phyloP scores from a whole-genome alignment of 2,329 filamentous ascomycete species.

The Pseudogymnoascus sp. region DNA sequence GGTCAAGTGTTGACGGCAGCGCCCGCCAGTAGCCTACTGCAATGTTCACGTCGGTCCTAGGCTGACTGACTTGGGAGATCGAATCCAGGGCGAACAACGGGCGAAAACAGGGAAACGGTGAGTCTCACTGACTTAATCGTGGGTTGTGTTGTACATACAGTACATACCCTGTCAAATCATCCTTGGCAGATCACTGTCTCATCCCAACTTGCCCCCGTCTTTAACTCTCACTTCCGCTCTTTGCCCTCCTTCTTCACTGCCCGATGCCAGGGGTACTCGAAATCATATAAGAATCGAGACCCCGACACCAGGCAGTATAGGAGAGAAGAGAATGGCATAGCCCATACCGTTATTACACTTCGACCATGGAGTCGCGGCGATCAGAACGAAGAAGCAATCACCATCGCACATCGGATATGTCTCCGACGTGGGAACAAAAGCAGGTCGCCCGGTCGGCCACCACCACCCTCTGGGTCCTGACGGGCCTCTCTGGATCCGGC shows the following conservation, averaged over 20 bases:
- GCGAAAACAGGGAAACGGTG: neutral
- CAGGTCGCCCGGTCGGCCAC: constrained; percentile 28
- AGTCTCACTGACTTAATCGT: neutral
- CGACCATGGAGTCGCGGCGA: neutral
- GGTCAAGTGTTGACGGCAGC: neutral
- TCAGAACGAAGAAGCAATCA: neutral
- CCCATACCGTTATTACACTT: neutral
- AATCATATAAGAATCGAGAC: neutral
- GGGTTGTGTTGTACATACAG: no score
- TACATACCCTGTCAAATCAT: no score
- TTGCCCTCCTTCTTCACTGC: neutral
- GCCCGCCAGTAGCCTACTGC: neutral
- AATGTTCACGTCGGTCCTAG: neutral
- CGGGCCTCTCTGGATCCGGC: constrained; percentile 40
- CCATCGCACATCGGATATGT: neutral
- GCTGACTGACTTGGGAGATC: neutral
- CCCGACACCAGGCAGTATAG: neutral
- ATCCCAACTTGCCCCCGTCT: no score
- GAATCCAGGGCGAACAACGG: no score
- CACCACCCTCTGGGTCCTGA: constrained; percentile 39
- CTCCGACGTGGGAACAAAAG: neutral
- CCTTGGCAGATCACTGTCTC: no score
- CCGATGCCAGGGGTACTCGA: neutral
- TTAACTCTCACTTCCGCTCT: neutral
- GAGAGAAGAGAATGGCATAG: neutral